Percentiles rank a stretch among this genome's conserved stretches.
These are phyloP conservation scores for Mentha longifolia DNA, from an alignment of 257 asterid species.

Conservation along the genomic window DNA sequence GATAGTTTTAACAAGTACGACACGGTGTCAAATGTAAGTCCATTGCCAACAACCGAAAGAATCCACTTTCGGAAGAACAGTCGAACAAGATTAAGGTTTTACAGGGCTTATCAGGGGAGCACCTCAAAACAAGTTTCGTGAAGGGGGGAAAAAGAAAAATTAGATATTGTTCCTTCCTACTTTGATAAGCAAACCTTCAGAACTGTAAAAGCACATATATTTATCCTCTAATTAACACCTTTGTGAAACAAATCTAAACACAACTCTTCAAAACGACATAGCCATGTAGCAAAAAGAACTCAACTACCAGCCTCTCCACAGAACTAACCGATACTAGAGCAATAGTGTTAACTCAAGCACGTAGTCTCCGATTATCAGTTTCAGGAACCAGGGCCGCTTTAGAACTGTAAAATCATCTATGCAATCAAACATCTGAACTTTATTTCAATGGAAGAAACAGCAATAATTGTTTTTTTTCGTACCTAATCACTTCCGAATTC, in stretches of 20 bases:
- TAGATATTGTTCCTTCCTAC: neutral
- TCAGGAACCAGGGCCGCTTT: neutral
- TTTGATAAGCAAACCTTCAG: constrained; percentile 16
- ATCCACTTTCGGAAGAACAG: neutral
- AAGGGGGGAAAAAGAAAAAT: neutral
- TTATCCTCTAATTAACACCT: no score
- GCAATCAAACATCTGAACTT: neutral
- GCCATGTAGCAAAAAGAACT: constrained; percentile 12
- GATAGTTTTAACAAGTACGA: neutral
- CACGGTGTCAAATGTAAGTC: neutral
- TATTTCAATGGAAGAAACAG: neutral
- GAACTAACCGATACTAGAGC: neutral
- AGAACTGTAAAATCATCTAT: constrained; percentile 10
- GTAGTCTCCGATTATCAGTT: constrained; percentile 1
- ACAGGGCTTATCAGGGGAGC: neutral
- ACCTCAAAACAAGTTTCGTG: neutral
- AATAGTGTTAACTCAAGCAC: neutral
- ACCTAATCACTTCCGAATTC: constrained; percentile 9
- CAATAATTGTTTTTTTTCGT: neutral
- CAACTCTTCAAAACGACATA: neutral
- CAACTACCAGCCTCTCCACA: constrained; percentile 4
- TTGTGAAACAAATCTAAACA: no score
- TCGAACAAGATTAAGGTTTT: neutral
- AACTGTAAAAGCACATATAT: constrained; percentile 1
- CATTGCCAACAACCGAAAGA: constrained; percentile 10